These are phyloP conservation scores for Asterochloris sp. DNA, from an alignment of 139 green algal genomes.

Conservation along the genomic window DNA sequence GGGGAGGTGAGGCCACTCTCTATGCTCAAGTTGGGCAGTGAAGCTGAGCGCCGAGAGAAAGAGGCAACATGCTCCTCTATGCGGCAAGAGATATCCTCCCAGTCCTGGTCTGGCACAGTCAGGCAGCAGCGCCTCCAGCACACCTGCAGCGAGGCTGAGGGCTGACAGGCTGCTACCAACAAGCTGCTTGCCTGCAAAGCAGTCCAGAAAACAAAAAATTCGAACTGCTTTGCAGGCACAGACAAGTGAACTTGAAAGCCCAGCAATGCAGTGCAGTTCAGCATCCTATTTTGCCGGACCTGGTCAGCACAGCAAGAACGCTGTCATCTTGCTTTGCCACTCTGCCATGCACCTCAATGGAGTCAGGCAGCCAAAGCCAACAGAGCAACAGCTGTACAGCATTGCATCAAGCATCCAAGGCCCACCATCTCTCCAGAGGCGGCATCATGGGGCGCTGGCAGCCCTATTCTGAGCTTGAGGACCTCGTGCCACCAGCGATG, in stretches of 20 bases:
- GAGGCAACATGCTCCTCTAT: not conserved
- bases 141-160: not conserved
- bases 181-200: no score
- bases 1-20: no score
- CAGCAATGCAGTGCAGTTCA: not conserved
- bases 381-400: not conserved
- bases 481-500: conserved; percentile 39
- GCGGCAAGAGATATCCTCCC: not conserved
- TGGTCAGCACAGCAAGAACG: not conserved
- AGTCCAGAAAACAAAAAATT: not conserved
- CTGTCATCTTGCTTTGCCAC: not conserved
- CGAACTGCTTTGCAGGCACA: not conserved
- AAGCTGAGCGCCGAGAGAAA: no score
- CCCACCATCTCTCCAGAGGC: conserved; percentile 1
- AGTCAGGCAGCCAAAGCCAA: not conserved
- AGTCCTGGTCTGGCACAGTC: conserved; percentile 2
- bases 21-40: no score
- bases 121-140: conserved; percentile 3
- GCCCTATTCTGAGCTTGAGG: conserved; percentile 18
- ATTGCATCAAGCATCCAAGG: not conserved
- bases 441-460: conserved; percentile 10
- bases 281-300: no score
- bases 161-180: not conserved
- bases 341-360: not conserved
- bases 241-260: not conserved